Evolutionary conservation across 2,329 filamentous ascomycete genomes (phyloP), one percentile per base, ranked within the genome.

Genomic region (Phyllosticta citribraziliensis): DNA sequence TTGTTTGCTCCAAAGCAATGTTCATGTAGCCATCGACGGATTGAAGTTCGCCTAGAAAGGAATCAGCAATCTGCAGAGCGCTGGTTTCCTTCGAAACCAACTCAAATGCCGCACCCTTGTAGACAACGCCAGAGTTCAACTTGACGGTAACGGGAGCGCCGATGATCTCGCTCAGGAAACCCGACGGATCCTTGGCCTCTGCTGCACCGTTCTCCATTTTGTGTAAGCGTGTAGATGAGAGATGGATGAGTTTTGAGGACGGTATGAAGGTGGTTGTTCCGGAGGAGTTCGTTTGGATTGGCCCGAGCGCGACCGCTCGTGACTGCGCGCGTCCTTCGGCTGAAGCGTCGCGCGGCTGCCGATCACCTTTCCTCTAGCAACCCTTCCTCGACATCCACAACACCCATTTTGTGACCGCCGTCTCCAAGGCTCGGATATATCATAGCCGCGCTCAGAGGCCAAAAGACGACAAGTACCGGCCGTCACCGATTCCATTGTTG

Each of bases 1-100:
- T 87, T 20, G 91, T 96, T 78, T 96, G 94, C 76, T 99, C 94
- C 30, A 99, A 84, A 12, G 94, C 93, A 73, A 99, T 97, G 78
- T 99, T 99, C 94, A 99, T 99, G 78, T 97, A 99, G 58, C 94
- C 94, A 75, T 99, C 94, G 56, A 99, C 93, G 0, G 92, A 96
- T 74, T 97, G 92, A 47, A 97, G 83, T 73, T 97, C 91, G 67
- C 94, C 93, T 97, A 65, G 1, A 35, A 67, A 30, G 47, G 17
- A 30, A 14, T 20, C 10, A 24, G 27, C 52, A 35, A 35, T 9
- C 35, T 20, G 24, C 9, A 51, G 17, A 14, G 50, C 22, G 40
- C 20, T 22, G 22, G 30, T 22, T 14, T 27, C 12, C 22, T 30
- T 24, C 22, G 19, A 11, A 47, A 33, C 51, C 33, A 17, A 33